These are phyloP conservation scores for Cryphonectria radicalis DNA, from an alignment of 2,329 filamentous ascomycete species.

Conservation along the genomic window DNA sequence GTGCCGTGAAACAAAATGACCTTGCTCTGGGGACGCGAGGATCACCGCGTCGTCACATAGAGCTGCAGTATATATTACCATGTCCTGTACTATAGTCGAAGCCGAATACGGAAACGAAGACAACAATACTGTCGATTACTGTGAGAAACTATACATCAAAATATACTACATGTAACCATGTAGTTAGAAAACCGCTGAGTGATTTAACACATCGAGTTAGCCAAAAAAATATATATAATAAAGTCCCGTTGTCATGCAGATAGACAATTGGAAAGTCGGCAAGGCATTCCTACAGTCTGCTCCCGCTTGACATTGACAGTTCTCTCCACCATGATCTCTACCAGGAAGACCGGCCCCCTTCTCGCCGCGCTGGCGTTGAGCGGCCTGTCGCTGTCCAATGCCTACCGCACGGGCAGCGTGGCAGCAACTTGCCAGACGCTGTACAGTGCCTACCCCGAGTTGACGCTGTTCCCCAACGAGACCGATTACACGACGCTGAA, in stretches of 20 bases:
- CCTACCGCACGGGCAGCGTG: background rate
- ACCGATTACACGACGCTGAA: constrained; percentile 6
- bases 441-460: constrained; percentile 9
- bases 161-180: too few species aligned
- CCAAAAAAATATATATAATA: background rate
- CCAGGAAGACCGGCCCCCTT: background rate
- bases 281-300: background rate
- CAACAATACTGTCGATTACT: background rate
- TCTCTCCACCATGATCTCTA: background rate
- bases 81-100: background rate
- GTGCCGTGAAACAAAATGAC: background rate
- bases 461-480: background rate
- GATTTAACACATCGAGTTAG: background rate
- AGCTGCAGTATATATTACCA: background rate
- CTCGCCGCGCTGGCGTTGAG: background rate
- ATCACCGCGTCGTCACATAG: background rate
- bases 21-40: background rate
- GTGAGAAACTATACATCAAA: background rate
- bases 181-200: background rate
- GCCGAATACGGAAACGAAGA: background rate
- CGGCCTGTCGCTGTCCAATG: background rate
- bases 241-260: background rate
- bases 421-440: constrained; percentile 8
- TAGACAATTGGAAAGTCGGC: background rate
- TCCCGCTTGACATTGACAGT: background rate